These are phyloP conservation scores for Cladorrhinum samala DNA, from an alignment of 495 filamentous ascomycete genomes.

Conservation along the genomic window DNA sequence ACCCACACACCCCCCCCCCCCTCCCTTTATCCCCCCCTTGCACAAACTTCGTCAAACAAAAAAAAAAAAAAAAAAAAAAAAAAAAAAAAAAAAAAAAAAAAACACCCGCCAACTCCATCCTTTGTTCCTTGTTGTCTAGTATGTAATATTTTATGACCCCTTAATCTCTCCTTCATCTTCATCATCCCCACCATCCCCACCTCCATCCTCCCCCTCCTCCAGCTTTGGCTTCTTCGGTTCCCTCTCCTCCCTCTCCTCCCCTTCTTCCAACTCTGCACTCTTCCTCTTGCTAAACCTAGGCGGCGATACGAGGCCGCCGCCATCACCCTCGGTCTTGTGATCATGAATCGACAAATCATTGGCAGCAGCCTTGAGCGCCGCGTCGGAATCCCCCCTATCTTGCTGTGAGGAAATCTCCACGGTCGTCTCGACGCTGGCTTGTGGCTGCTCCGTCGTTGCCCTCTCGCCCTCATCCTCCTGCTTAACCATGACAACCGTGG, in stretches of 20 bases:
- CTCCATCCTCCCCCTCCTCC: not conserved
- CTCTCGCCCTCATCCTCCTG: not conserved
- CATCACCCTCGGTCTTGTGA: conserved; percentile 9
- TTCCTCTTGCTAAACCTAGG: conserved; percentile 27
- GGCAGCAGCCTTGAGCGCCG: conserved; percentile 40
- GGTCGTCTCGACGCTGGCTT: not conserved
- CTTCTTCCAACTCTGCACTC: conserved; percentile 22
- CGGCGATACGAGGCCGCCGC: conserved; percentile 23
- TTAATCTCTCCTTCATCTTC: conserved; percentile 25
- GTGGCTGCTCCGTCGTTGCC: not conserved
- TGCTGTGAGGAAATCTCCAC: conserved; percentile 6
- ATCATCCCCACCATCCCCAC: no score
- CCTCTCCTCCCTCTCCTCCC: conserved; percentile 20
- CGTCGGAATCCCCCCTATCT: conserved; percentile 38
- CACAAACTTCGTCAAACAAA: no score
- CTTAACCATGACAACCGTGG: not conserved
- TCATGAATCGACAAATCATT: conserved; percentile 39
- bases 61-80: not conserved
- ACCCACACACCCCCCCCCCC: no score
- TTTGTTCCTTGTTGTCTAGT: not conserved
- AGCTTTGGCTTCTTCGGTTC: conserved; percentile 13
- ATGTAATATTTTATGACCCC: conserved; percentile 1
- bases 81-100: no score
- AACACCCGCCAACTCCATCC: no score
- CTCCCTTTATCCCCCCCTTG: no score